Evolutionary conservation across 2,329 filamentous ascomycete genomes (phyloP), one percentile per base, ranked within the genome.

Genomic region (Alternaria burnsii): DNA sequence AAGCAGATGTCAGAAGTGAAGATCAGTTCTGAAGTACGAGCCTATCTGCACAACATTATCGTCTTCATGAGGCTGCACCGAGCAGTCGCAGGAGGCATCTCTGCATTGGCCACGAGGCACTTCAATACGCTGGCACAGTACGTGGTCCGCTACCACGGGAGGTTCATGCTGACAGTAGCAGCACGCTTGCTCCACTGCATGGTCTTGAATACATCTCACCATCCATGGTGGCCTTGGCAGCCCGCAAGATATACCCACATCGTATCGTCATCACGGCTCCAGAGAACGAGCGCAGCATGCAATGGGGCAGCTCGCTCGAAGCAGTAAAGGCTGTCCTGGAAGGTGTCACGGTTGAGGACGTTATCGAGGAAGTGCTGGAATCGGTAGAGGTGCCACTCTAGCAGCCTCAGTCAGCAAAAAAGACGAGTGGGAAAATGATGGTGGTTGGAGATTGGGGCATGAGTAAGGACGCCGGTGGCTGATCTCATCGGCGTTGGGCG

Each of bases 11-110:
- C 84, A 3, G 74, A 84, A 3, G 87, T 91, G 14, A 85, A 84
- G 41, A 82, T 93, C 26, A 91, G 89, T 59, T 86, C 94, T 20
- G 93, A 97, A 67, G 87, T 97, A 3, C 83, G 87, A 59, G 88
- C 92, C 43, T 98, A 98, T 77, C 86, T 94, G 59, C 90, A 94
- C 83, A 94, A 98, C 78, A 87, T 98, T 38, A 82, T 94, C 52
- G 87, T 93, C 3, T 97, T 97, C 75, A 84, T 98, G 67, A 89
- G 95, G 28, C 86, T 96, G 76, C 94, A 97, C 78, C 90, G 94
- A 54, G 94, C 92, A 50, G 91, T 97, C 26, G 87, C 86, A 18
- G 87, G 90, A 14, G 92, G 93, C 42, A 86, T 97, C 52, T 90
- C 92, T 12, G 90, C 94, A 0, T 80, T 85, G 40, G 92, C 93